phyloP scores from a whole-genome alignment of 257 asterid genomes.

The Eucommia ulmoides region DNA sequence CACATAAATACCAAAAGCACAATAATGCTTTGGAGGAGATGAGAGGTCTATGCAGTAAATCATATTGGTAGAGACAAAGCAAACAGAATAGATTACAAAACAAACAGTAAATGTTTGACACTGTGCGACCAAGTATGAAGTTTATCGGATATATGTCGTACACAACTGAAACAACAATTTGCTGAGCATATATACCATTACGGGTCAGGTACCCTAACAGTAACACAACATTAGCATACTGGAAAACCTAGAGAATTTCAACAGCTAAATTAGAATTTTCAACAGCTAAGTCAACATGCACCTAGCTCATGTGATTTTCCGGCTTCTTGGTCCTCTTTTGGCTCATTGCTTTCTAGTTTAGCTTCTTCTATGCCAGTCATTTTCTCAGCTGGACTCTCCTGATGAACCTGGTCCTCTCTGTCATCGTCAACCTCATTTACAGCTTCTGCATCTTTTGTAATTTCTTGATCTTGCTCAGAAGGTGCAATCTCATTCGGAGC shows the following conservation, averaged over 20 bases:
- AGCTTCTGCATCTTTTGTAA: slow-evolving; percentile 2
- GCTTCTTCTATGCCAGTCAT: slow-evolving; percentile 10
- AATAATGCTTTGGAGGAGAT: too few relatives aligned
- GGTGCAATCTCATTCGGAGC: background rate
- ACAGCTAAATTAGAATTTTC: background rate
- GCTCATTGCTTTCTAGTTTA: slow-evolving; percentile 7
- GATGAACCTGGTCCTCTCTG: background rate
- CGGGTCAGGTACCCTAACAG: slow-evolving; percentile 20
- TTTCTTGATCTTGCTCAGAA: background rate
- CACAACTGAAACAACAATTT: slow-evolving; percentile 20
- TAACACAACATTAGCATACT: slow-evolving; percentile 8
- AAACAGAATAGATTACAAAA: too few relatives aligned
- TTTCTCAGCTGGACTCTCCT: slow-evolving; percentile 10
- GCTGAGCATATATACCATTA: slow-evolving; percentile 16
- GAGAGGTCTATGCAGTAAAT: too few relatives aligned
- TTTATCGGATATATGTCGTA: too few relatives aligned
- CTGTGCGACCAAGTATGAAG: too few relatives aligned
- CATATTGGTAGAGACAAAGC: too few relatives aligned
- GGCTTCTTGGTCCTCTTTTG: slow-evolving; percentile 17
- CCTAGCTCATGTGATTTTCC: slow-evolving; percentile 8
- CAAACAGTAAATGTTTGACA: too few relatives aligned
- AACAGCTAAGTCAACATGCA: slow-evolving; percentile 5
- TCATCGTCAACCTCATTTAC: slow-evolving; percentile 6
- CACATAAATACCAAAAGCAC: too few relatives aligned
- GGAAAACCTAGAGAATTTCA: background rate